phyloP scores from a whole-genome alignment of 192 early-diverging fungal species.

The Entophlyctis helioformis region DNA sequence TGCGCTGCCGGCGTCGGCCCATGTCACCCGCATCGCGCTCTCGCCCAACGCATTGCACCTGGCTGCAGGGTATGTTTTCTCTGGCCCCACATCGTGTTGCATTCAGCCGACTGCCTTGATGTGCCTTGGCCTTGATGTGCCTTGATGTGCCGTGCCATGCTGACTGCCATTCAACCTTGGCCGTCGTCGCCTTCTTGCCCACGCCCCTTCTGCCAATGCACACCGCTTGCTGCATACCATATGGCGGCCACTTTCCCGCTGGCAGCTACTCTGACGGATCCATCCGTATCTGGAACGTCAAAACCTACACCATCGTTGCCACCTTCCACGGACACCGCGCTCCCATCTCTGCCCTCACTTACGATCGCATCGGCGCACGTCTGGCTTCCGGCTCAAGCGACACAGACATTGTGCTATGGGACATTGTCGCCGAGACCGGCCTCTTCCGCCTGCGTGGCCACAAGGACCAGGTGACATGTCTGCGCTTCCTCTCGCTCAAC shows the following conservation, averaged over 20 bases:
- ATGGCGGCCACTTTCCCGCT: background rate
- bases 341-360: conserved; percentile 71
- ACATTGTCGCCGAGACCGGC: conserved; percentile 81
- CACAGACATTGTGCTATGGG: conserved; percentile 94
- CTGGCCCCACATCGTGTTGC: no score
- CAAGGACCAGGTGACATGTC: conserved; percentile 83
- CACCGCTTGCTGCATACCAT: conserved; percentile 14
- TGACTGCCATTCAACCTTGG: no score
- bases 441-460: conserved; percentile 83
- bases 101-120: no score
- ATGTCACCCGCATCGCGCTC: no score
- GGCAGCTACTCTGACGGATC: conserved; percentile 75
- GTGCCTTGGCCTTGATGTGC: no score
- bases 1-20: no score
- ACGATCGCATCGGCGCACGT: conserved; percentile 65
- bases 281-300: conserved; percentile 76
- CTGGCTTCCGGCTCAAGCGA: conserved; percentile 87
- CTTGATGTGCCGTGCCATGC: no score
- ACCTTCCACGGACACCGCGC: conserved; percentile 88
- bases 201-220: no score
- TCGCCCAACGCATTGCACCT: no score
- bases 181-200: no score
- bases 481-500: conserved; percentile 43
- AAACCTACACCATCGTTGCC: conserved; percentile 21
- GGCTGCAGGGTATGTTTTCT: no score